Base-by-base conservation (phyloP, 2,329 filamentous ascomycete species). In the Tolypocladium pustulatum region DNA sequence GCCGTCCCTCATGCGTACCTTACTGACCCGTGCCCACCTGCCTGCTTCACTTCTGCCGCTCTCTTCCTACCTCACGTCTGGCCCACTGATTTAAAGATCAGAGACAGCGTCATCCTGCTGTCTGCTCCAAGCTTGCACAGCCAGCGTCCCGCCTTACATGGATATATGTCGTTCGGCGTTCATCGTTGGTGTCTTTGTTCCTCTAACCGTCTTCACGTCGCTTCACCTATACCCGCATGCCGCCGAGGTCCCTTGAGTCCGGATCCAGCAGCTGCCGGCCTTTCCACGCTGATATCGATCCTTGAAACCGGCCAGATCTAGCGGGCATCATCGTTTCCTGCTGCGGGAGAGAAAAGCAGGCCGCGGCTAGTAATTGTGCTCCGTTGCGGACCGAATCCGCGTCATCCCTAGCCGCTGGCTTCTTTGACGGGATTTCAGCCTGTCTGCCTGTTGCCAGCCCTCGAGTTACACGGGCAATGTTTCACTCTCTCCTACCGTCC, bases 381-480 rank as follows among this genome's bases (percentile, higher is more conserved):
- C 32, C 27, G 10, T 40, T n/a, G 37, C 32, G 41, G 34, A 17
- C 34, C 17, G 25, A 38, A 15, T 22, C 37, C 36, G 36, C 54
- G 22, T 17, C 37, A 27, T 41, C 46, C 38, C n/a, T 37, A 34
- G 40, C 27, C 53, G 51, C 51, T 22, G 34, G 20, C 54, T 55
- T 49, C 52, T 55, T 43, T 55, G 30, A 54, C 46, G 37, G 56
- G 37, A 52, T 43, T 57, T 56, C 57, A 54, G 55, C 59, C 59
- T 57, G 58, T 57, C 49, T 38, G 58, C 59, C 55, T 46, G 53
- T 59, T 58, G 59, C 59, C 60, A 61, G 61, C 43, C 58, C 38
- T 61, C 58, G 59, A 61, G 65, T 66, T 65, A 65, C 65, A 66
- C 65, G 46, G 57, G 54, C 59, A 57, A 60, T 64, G 64, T 67